Conservation (phyloP, 2,329 filamentous ascomycete species). For the Onygenales sp. region DNA sequence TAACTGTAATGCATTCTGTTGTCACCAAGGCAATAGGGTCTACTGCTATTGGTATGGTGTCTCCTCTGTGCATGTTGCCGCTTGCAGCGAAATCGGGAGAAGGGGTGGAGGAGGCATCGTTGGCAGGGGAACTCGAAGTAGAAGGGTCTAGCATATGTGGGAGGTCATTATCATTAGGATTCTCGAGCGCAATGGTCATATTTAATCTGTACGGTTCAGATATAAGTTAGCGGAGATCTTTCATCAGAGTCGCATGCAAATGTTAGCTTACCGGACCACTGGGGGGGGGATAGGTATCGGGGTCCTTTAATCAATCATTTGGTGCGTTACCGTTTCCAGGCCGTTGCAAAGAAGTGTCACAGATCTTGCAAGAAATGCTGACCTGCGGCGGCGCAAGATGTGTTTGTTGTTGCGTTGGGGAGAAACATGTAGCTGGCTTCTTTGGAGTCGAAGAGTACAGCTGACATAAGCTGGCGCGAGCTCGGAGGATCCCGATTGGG, state of each 20-base stretch:
- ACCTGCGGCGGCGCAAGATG: neutral
- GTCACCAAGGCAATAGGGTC: conserved; percentile 89
- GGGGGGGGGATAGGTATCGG: neutral
- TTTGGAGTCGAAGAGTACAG: neutral
- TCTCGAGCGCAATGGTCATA: conserved; percentile 3
- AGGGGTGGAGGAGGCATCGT: neutral
- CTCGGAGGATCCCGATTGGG: neutral
- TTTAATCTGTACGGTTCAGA: neutral
- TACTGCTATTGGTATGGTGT: conserved; percentile 53
- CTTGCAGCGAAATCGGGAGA: neutral
- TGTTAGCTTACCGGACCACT: neutral
- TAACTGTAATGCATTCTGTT: conserved; percentile 97
- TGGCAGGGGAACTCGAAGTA: neutral
- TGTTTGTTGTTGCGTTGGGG: neutral
- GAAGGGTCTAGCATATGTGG: neutral
- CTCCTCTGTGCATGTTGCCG: neutral
- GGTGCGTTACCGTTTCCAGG: neutral
- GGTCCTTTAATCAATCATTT: conserved; percentile 18
- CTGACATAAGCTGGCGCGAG: neutral
- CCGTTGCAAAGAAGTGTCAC: neutral
- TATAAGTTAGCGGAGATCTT: neutral
- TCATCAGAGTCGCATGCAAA: neutral
- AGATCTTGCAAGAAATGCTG: neutral
- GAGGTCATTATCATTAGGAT: neutral
- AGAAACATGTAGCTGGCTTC: neutral